Base-by-base conservation (phyloP, 805 yeast genomes). In the Wickerhamiella shivajii region DNA sequence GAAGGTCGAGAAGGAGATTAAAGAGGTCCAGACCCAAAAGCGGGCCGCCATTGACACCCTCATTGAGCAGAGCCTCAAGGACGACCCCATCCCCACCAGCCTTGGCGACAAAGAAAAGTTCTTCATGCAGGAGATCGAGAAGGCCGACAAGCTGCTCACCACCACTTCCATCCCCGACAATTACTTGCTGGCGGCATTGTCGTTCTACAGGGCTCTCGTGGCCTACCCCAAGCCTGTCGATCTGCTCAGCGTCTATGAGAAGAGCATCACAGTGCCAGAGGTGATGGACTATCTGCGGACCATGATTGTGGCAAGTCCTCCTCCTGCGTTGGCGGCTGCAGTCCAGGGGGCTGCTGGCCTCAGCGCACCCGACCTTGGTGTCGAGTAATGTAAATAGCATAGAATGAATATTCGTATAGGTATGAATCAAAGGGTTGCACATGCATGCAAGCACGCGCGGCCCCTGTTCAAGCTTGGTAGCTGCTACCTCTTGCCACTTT, bases 161-260 rank as follows among this genome's bases (percentile, higher is more conserved):
- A 74, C 77, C 41, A 77, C 74, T 43, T 16, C 31, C 24, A 13
- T 12, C 14, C 67, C 69, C 45, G 81, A 78, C 55, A 38, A 41
- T 31, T 40, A 44, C 35, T 59, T 77, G 43, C 81, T 77, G 39
- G 76, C 96, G 28, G 97, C 98, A 24, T 64, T 85, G 45, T 69
- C 76, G 45, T 90, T 84, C 68, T 90, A 90, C 70, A 79, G 81
- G 58, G 97, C 96, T 10, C 66, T 90, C 52, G 71, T 81, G 26
- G 85, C 84, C 32, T 87, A 85, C 58, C 97, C 98, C 41, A 77
- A 78, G 57, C 99, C 98, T 39, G 76, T 92, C 37, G 95, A 83
- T 50, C 71, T 90, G 47, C 67, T 90, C 53, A 77, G 77, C 33
- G 74, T 87, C 49, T 87, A 81, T 61, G 95, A 87, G 64, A 78